Percentiles rank a stretch among this genome's conserved stretches.
These are phyloP conservation scores for Rosa hybrid DNA, from an alignment of 331 rosid species.

Conservation along the genomic window DNA sequence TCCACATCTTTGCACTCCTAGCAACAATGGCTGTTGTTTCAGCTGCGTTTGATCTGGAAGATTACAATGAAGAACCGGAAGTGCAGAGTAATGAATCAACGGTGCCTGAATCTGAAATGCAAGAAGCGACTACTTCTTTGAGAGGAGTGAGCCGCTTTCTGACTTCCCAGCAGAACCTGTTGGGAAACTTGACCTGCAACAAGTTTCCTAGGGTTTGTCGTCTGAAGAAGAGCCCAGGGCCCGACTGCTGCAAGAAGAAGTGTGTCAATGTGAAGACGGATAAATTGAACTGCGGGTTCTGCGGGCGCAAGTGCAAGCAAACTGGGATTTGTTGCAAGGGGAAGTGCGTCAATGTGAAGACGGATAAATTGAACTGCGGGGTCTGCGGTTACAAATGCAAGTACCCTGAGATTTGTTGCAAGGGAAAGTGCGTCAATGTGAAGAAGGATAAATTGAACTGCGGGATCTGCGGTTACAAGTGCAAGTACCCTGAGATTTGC, in stretches of 20 bases:
- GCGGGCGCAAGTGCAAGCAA: conserved; percentile 31
- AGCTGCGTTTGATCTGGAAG: conserved; percentile 8
- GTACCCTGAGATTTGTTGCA: conserved; percentile 37
- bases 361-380: conserved; percentile 29
- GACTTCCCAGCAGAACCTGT: not conserved
- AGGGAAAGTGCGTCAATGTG: conserved; percentile 32
- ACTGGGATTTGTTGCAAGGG: conserved; percentile 33
- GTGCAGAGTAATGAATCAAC: not conserved
- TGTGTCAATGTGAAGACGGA: conserved; percentile 33
- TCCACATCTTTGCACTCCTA: conserved; percentile 9
- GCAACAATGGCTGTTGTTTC: conserved; percentile 20
- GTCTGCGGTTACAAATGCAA: conserved; percentile 28
- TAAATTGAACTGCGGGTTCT: conserved; percentile 26
- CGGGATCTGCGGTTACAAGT: conserved; percentile 27
- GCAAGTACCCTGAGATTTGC: conserved; percentile 36
- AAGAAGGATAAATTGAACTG: conserved; percentile 28
- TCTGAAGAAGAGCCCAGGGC: conserved; percentile 28
- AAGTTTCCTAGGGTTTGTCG: conserved; percentile 38
- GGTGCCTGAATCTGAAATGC: not conserved
- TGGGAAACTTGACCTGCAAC: conserved; percentile 21
- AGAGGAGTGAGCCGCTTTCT: conserved; percentile 28
- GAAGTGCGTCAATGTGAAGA: conserved; percentile 33
- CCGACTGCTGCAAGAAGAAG: conserved; percentile 36
- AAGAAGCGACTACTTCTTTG: conserved; percentile 5
- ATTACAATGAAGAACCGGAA: conserved; percentile 1